phyloP scores from a whole-genome alignment of 2,329 filamentous ascomycete genomes.

The Diaporthe eres region DNA sequence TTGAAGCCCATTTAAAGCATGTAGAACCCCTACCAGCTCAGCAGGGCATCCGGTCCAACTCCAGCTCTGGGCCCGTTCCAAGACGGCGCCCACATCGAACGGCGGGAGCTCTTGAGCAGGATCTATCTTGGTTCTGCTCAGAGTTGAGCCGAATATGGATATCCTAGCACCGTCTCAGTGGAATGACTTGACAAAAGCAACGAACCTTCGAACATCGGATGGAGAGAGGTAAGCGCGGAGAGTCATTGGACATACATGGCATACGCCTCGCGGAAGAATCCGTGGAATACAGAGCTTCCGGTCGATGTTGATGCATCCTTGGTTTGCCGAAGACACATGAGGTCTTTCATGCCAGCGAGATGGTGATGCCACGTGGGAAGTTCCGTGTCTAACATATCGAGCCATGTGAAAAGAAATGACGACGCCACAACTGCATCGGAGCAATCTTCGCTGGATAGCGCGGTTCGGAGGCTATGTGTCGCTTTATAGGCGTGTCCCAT shows the following conservation, averaged over 20 bases:
- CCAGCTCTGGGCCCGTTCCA: not conserved
- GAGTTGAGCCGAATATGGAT: conserved; percentile 16
- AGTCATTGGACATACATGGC: not conserved
- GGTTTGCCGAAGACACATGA: conserved; percentile 3
- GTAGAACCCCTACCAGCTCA: not conserved
- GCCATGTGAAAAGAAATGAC: conserved; percentile 12
- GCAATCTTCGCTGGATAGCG: not conserved
- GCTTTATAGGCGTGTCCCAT: not conserved
- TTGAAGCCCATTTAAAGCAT: not conserved
- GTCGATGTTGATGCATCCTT: not conserved
- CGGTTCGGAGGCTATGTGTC: not conserved
- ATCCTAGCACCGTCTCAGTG: not conserved
- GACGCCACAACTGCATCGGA: conserved; percentile 8
- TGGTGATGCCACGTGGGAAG: not conserved
- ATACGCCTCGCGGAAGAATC: conserved; percentile 5
- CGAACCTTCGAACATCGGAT: not conserved
- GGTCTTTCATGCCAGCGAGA: conserved; percentile 14
- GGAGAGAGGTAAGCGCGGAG: not conserved
- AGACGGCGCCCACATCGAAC: not conserved
- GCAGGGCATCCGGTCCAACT: conserved; percentile 16
- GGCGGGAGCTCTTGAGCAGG: not conserved
- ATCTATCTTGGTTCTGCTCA: conserved; percentile 18
- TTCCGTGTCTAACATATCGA: not conserved
- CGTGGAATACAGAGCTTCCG: not conserved
- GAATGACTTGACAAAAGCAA: not conserved